phyloP scores from a whole-genome alignment of 2,329 filamentous ascomycete genomes.

The Ceratocystis cubensis region DNA sequence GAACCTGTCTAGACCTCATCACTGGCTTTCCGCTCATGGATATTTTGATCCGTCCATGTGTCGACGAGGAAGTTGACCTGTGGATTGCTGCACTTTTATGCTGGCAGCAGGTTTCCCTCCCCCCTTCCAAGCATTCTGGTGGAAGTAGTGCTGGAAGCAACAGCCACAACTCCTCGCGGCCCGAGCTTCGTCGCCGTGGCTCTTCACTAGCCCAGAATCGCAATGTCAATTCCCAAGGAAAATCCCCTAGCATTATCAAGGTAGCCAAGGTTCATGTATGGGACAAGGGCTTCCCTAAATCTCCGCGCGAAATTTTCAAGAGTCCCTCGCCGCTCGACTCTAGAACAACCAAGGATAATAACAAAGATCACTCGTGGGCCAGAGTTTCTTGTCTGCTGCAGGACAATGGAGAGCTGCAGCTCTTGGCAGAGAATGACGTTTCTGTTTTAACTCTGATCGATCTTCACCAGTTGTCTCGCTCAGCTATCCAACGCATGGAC shows the following conservation, averaged over 20 bases:
- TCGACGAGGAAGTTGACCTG: conserved; percentile 55
- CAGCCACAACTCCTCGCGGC: conserved; percentile 30
- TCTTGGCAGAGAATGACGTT: conserved; percentile 76
- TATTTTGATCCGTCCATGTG: conserved; percentile 52
- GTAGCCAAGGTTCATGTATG: conserved; percentile 83
- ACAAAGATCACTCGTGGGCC: conserved; percentile 45
- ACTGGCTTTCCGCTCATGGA: conserved; percentile 29
- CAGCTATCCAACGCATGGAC: conserved; percentile 81
- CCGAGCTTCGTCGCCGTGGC: conserved; percentile 34
- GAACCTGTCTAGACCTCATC: conserved; percentile 17
- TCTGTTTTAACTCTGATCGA: conserved; percentile 72
- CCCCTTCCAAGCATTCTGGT: conserved; percentile 41
- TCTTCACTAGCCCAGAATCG: conserved; percentile 2
- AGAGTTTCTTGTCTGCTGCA: conserved; percentile 85
- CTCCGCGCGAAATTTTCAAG: conserved; percentile 44
- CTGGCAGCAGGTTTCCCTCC: conserved; percentile 63
- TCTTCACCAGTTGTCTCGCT: conserved; percentile 75
- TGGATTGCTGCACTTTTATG: conserved; percentile 72
- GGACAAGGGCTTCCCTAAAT: conserved; percentile 58
- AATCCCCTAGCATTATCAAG: conserved; percentile 67
- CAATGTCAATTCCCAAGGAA: conserved; percentile 15
- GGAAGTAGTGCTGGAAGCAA: conserved; percentile 26
- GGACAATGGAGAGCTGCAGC: conserved; percentile 86
- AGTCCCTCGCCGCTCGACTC: conserved; percentile 46
- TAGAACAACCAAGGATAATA: conserved; percentile 30